These are phyloP conservation scores for Coprinopsis cinerea DNA, from an alignment of 768 basidiomycete species.

Conservation along the genomic window DNA sequence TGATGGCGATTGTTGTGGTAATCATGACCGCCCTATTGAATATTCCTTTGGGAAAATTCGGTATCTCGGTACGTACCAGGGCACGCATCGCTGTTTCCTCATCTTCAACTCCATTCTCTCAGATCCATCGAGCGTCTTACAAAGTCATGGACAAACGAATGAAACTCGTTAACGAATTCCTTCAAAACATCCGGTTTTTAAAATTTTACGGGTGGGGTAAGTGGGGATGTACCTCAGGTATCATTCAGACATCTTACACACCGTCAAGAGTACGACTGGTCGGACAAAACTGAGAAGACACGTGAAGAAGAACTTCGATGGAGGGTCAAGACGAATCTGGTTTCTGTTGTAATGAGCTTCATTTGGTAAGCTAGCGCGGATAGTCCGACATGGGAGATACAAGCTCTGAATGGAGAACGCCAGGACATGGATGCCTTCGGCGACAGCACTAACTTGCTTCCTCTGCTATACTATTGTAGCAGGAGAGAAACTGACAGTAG, in stretches of 20 bases:
- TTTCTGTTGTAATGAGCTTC: slow-evolving; percentile 58
- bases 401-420: slow-evolving; percentile 4
- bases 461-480: slow-evolving; percentile 65
- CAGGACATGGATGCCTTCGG: slow-evolving; percentile 72
- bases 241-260: slow-evolving; percentile 1
- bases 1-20: slow-evolving; percentile 65
- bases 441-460: slow-evolving; percentile 58
- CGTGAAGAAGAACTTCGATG: slow-evolving; percentile 61
- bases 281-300: slow-evolving; percentile 41
- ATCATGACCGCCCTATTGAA: slow-evolving; percentile 57
- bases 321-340: slow-evolving; percentile 58
- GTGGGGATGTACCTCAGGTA: slow-evolving; percentile 7
- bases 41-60: slow-evolving; percentile 62
- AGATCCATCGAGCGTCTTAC: slow-evolving; percentile 55
- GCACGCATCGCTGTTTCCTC: not conserved
- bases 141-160: slow-evolving; percentile 65
- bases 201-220: slow-evolving; percentile 77
- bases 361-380: slow-evolving; percentile 42
- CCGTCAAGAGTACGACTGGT: slow-evolving; percentile 54
- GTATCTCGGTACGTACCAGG: slow-evolving; percentile 47
- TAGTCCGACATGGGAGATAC: not conserved
- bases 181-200: slow-evolving; percentile 68
- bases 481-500: slow-evolving; percentile 61
- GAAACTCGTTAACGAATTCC: slow-evolving; percentile 67
- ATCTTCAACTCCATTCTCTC: not conserved